These are phyloP conservation scores for Macrophomina tecta DNA, from an alignment of 2,329 filamentous ascomycete species.

Conservation along the genomic window DNA sequence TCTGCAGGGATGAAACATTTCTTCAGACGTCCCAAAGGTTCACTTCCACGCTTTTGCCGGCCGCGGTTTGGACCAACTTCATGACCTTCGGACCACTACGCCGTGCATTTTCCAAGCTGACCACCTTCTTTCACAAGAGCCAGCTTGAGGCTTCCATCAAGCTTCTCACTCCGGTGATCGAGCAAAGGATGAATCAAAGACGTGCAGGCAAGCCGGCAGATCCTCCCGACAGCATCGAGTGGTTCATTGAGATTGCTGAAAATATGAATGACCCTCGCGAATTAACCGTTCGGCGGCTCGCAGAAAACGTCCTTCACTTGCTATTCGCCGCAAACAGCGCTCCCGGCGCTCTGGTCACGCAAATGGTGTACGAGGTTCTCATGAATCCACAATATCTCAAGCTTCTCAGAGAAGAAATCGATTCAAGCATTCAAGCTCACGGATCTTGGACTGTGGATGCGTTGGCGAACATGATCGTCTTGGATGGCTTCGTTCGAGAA, in stretches of 20 bases:
- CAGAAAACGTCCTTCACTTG: background rate
- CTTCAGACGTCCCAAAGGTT: background rate
- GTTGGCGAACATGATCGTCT: background rate
- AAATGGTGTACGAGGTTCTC: constrained; percentile 9
- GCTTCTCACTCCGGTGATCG: background rate
- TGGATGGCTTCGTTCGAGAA: constrained; percentile 2
- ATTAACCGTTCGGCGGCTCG: background rate
- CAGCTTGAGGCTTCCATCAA: background rate
- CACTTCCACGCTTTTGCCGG: background rate
- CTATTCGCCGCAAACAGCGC: constrained; percentile 4
- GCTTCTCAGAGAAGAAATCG: background rate
- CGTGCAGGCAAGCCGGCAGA: too few species aligned
- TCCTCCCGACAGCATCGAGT: too few species aligned
- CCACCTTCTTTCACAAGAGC: background rate
- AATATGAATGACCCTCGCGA: background rate
- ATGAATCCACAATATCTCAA: background rate
- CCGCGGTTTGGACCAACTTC: background rate
- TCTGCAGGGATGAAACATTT: background rate
- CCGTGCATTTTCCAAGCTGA: background rate
- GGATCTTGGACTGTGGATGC: too few species aligned
- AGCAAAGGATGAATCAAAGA: background rate
- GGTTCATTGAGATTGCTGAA: too few species aligned
- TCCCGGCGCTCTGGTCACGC: background rate
- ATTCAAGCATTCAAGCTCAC: too few species aligned
- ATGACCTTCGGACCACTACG: background rate